These are phyloP conservation scores for Fusarium bactridioides DNA, from an alignment of 2,329 filamentous ascomycete species.

Conservation along the genomic window DNA sequence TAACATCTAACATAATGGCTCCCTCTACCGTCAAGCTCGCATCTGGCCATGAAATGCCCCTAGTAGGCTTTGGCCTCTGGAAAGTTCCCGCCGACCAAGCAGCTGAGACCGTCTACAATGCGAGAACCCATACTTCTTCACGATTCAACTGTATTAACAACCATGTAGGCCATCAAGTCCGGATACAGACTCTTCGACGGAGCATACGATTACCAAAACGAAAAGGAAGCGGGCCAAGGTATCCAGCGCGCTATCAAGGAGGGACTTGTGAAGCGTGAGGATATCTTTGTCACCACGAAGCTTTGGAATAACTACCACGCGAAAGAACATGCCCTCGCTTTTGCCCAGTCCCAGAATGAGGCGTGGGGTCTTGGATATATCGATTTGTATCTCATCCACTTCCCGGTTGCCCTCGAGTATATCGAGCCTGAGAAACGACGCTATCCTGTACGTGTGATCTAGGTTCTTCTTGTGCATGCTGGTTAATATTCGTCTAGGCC, in stretches of 20 bases:
- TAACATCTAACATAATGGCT: conserved; percentile 22
- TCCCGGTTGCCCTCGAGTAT: conserved; percentile 55
- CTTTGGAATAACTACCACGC: conserved; percentile 92
- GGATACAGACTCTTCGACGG: conserved; percentile 63
- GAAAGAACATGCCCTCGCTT: conserved; percentile 74
- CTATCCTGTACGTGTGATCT: conserved; percentile 45
- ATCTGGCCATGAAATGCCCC: conserved; percentile 39
- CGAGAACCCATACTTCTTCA: neutral
- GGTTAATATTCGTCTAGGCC: conserved; percentile 14
- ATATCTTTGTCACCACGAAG: conserved; percentile 90
- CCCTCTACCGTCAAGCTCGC: conserved; percentile 36
- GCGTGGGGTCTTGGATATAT: conserved; percentile 88
- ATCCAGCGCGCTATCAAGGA: conserved; percentile 65
- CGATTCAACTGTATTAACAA: neutral
- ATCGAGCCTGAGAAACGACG: conserved; percentile 51
- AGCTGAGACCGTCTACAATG: conserved; percentile 69
- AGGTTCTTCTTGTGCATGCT: neutral
- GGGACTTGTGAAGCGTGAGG: conserved; percentile 72
- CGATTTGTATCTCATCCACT: conserved; percentile 85
- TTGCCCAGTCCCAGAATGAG: conserved; percentile 75
- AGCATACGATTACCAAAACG: conserved; percentile 68
- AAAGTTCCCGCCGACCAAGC: conserved; percentile 62
- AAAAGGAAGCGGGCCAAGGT: conserved; percentile 70
- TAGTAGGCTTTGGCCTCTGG: conserved; percentile 72
- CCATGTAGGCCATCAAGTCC: conserved; percentile 55